phyloP scores from a whole-genome alignment of 441 rosid species.

The Macaranga tanarius region DNA sequence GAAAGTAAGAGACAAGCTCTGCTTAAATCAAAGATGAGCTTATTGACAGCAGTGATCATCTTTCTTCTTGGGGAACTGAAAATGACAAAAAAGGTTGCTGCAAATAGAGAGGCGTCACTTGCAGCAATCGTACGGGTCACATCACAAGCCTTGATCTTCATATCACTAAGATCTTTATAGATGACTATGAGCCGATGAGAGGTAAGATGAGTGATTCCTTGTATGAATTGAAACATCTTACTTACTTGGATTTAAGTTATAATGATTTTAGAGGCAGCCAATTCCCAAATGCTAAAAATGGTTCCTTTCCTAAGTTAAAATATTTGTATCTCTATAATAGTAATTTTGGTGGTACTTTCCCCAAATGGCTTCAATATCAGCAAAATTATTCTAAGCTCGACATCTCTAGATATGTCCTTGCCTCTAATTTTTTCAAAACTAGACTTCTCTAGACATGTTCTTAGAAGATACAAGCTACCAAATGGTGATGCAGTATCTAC shows the following conservation, averaged over 20 bases:
- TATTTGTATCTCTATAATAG: conserved; percentile 5
- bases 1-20: conserved; percentile 18
- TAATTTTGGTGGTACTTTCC: conserved; percentile 16
- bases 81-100: conserved; percentile 14
- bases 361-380: not conserved
- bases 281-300: not conserved
- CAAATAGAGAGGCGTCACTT: too few relatives aligned
- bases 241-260: too few relatives aligned
- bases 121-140: conserved; percentile 12
- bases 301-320: conserved; percentile 3
- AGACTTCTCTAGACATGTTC: too few relatives aligned
- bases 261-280: too few relatives aligned
- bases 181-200: not conserved
- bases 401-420: not conserved
- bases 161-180: too few relatives aligned
- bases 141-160: conserved; percentile 9
- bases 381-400: not conserved
- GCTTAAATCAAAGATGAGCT: conserved; percentile 4
- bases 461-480: too few relatives aligned
- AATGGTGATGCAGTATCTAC: too few relatives aligned
- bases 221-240: conserved; percentile 8
- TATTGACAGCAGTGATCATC: not conserved
- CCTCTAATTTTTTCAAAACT: too few relatives aligned
- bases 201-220: conserved; percentile 16
- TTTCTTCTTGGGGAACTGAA: conserved; percentile 13